Evolutionary conservation across 2,329 filamentous ascomycete genomes (phyloP).

Genomic region (Colletotrichum godetiae): DNA sequence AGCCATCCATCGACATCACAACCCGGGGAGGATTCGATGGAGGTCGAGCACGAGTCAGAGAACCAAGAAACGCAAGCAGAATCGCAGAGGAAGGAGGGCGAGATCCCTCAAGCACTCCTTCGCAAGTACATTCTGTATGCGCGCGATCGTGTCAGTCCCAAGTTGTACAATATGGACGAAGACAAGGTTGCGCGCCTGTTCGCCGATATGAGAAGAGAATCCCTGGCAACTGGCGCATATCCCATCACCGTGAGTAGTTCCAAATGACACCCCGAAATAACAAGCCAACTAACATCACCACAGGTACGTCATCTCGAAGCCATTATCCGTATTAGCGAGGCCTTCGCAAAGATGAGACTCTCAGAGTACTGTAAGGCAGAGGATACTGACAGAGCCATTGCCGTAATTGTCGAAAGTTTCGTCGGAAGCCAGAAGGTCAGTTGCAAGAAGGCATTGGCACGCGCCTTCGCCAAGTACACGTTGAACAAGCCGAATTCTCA

Average conservation of each 20-base stretch:
- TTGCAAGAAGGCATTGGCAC: constrained; percentile 94
- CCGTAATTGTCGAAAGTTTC: constrained; percentile 95
- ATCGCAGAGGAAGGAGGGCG: constrained; percentile 62
- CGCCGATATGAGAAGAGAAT: constrained; percentile 95
- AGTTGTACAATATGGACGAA: constrained; percentile 97
- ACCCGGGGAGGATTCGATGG: constrained; percentile 65
- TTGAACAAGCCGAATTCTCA: constrained; percentile 57
- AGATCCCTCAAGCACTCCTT: constrained; percentile 90
- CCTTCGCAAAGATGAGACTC: constrained; percentile 98
- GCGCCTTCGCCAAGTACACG: constrained; percentile 96
- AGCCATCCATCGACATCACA: constrained; percentile 77
- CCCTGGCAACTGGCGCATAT: constrained; percentile 92
- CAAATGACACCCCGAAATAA: background rate
- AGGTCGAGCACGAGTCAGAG: constrained; percentile 69
- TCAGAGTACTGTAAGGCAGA: constrained; percentile 91
- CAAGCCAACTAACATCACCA: constrained; percentile 12
- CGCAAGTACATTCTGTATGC: constrained; percentile 98
- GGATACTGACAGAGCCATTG: constrained; percentile 97
- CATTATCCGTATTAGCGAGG: constrained; percentile 93
- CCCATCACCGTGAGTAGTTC: constrained; percentile 87
- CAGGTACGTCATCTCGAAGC: constrained; percentile 97
- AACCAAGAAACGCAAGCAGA: constrained; percentile 48
- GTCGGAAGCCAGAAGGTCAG: constrained; percentile 96
- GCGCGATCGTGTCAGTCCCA: constrained; percentile 87
- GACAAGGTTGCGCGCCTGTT: constrained; percentile 96